Evolutionary conservation across 257 asterid genomes (phyloP), one percentile per base, ranked within the genome.

Genomic region (Solanum dulcamara): DNA sequence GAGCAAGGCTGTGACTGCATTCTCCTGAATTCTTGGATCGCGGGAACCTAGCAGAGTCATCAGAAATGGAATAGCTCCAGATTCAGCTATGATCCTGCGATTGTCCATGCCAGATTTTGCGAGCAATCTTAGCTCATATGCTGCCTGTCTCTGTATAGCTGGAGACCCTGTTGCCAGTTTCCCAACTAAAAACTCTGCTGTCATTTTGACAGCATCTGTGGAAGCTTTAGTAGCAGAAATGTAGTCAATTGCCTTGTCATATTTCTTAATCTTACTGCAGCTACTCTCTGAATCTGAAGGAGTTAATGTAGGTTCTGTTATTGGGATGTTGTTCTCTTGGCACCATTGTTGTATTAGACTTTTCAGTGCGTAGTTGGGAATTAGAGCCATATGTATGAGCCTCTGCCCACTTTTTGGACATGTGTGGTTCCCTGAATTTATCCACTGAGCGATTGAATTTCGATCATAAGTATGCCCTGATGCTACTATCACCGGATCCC

Each of bases 41-140:
- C 72, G 89, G 38, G 96, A 92, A 53, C 79, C 48, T 15, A 95
- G 85, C 60, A 95, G 90, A 72, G 91, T 89, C 67, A 92, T 92
- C 46, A 94, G 93, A 87, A 94, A 95, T 1, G 98, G 97, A 81
- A 95, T 94, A 6, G 97, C 95, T 80, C 98, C 98, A 3, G 95
- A 96, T 89, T 94, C 98, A 7, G 98, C 93, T 37, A 95, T 95
- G 81, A 93, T 92, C 86, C 95, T 89, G 51, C 96, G 95, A 82
- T 93, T 92, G n/a, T 95, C 96, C 98, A 91, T 95, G n/a, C 98
- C 97, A 2, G 96, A 90, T 90, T 94, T 95, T 0, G 96, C 97
- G 0, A 94, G 94, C 81, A 93, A 85, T 24, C 98, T 91, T 38
- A 95, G 91, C 92, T 95, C 98, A 33, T 94, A 94, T 0, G 96